Percentiles rank a stretch among this genome's conserved stretches.
These are phyloP conservation scores for Malassezia furfur DNA, from an alignment of 1,284 basidiomycete species.

Conservation along the genomic window DNA sequence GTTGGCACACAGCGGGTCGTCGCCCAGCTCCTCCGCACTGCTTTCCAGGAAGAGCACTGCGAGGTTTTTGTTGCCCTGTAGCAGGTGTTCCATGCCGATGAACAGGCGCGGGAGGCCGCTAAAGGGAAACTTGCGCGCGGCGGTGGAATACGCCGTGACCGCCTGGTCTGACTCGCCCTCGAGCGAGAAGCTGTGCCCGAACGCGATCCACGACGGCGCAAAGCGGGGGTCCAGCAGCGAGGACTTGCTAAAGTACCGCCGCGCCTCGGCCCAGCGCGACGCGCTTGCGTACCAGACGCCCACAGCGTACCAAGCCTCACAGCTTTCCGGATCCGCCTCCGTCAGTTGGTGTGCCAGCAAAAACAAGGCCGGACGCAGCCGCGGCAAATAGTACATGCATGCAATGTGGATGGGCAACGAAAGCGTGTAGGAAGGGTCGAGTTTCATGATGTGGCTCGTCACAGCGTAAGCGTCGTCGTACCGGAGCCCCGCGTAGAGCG, in stretches of 20 bases:
- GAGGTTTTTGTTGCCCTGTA: conserved; percentile 68
- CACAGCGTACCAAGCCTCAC: conserved; percentile 94
- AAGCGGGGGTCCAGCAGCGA: conserved; percentile 94
- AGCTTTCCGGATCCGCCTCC: conserved; percentile 74
- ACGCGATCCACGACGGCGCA: conserved; percentile 91
- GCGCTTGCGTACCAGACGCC: conserved; percentile 89
- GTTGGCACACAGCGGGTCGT: conserved; percentile 80
- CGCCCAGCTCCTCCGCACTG: conserved; percentile 66
- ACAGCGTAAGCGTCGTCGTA: conserved; percentile 89
- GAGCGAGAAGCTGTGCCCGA: conserved; percentile 89
- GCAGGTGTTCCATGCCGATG: conserved; percentile 95
- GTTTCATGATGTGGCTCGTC: conserved; percentile 52
- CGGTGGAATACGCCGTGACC: conserved; percentile 93
- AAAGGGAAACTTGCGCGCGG: conserved; percentile 81
- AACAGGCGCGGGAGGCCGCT: conserved; percentile 88
- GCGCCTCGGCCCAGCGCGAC: conserved; percentile 56
- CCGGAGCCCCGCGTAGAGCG: conserved; percentile 73
- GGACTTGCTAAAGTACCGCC: conserved; percentile 60
- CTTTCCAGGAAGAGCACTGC: conserved; percentile 80
- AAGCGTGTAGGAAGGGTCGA: conserved; percentile 31
- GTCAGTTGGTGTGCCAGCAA: conserved; percentile 92
- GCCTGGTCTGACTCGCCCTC: conserved; percentile 96
- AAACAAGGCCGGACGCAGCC: conserved; percentile 83
- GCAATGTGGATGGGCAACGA: conserved; percentile 81
- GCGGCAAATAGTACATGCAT: conserved; percentile 88